Evolutionary conservation across 2,329 filamentous ascomycete genomes (phyloP), one percentile per base, ranked within the genome.

Genomic region (Clarireedia paspali): DNA sequence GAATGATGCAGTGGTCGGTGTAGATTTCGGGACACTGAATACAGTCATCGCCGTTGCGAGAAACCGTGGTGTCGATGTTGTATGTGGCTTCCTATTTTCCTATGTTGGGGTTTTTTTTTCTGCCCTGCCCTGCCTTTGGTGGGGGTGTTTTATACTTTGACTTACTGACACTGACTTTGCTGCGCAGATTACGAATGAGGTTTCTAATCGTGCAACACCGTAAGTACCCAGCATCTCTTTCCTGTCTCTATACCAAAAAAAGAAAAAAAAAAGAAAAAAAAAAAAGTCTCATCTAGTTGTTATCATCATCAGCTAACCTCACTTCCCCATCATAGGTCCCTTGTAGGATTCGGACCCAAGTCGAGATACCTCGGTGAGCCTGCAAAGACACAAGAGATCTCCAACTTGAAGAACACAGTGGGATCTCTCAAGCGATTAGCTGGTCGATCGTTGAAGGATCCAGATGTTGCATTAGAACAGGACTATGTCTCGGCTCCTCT

Each of bases 361-460:
- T 85, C 83, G 74, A 88, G 94, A 78, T 95, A 95, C 73, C 82
- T 99, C 63, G 94, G 94, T 64, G 94, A 99, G 78, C 75, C 89
- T 57, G 94, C 94, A 66, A 97, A 97, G 84, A 97, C 92, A 65
- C 92, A 96, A 77, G 94, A 99, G 77, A 95, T 96, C 72, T 96
- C 92, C 70, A 99, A 99, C 81, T 84, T 97, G 70, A 99, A 97
- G 81, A 99, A 99, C 82, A 99, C 94, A 65, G 89, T 99, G 76
- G 80, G 84, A 73, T 91, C 84, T 64, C 82, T 99, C 68, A 96
- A 96, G 79, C 89, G 94, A 69, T 85, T 99, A 66, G 87, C 88
- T 70, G 94, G 94, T 70, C 90, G 94, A 71, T 79, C 82, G 61
- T 81, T 92, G 75, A 86, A 80, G 72, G 94, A 99, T 71, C 91